phyloP scores from a whole-genome alignment of 2,329 filamentous ascomycete species.

The Fusarium tricinctum region DNA sequence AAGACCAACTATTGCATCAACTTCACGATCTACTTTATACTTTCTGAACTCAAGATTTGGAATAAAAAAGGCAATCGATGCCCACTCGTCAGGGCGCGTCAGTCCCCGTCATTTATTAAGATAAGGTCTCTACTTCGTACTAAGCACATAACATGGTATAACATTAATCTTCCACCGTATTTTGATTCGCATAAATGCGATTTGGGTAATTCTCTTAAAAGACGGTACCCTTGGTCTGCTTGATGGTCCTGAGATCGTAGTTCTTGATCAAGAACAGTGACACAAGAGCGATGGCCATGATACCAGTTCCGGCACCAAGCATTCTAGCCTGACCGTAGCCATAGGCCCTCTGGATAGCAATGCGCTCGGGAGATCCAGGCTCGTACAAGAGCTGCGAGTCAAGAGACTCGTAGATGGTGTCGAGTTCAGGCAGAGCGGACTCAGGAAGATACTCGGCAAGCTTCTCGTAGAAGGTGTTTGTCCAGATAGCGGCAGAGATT shows the following conservation, averaged over 20 bases:
- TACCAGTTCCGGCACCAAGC: constrained; percentile 56
- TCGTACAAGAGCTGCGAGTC: constrained; percentile 65
- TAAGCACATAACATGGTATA: constrained; percentile 1
- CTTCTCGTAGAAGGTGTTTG: constrained; percentile 55
- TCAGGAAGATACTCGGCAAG: constrained; percentile 66
- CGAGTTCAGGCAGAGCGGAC: constrained; percentile 53
- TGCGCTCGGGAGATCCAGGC: constrained; percentile 58
- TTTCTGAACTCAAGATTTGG: background rate
- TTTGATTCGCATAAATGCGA: background rate
- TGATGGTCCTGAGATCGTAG: constrained; percentile 63
- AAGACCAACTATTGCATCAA: background rate
- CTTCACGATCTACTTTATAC: background rate
- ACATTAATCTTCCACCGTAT: constrained; percentile 18
- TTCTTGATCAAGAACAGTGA: constrained; percentile 64
- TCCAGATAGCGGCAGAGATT: constrained; percentile 53
- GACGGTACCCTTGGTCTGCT: constrained; percentile 66
- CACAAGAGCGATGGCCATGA: constrained; percentile 53
- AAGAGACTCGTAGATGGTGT: constrained; percentile 67
- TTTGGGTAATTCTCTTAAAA: constrained; percentile 55
- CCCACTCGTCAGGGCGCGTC: background rate
- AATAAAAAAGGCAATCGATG: background rate
- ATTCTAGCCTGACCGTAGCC: constrained; percentile 65
- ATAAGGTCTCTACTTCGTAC: background rate
- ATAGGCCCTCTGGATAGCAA: constrained; percentile 72
- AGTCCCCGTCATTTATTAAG: constrained; percentile 12